Evolutionary conservation across 768 basidiomycete species (phyloP), one percentile per base, ranked within the genome.

Genomic region (Russula sp.): DNA sequence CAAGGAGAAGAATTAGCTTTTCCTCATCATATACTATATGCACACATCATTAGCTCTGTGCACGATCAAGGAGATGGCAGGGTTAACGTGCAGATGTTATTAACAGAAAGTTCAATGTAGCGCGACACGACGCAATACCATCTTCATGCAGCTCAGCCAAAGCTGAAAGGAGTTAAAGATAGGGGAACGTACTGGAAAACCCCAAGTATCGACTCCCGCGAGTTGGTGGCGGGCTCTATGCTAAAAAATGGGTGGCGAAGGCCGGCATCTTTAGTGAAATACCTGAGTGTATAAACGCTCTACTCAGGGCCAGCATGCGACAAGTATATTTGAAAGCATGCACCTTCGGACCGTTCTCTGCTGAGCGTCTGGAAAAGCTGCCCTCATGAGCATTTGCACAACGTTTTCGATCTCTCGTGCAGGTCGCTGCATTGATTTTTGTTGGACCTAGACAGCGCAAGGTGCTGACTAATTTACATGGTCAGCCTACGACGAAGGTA

Each of bases 181-280:
- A 2, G 30, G n/a, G 24, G 8, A n/a, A 71, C 80, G 34, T 62
- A 83, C 81, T 86, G 84, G 71, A 83, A 86, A 34, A 88, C 78
- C 11, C 78, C 83, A 3, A 87, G 75, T 30, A 88, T 75, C 22
- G 75, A 73, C 20, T 83, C 80, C 57, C 86, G 78, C 18, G 86
- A 86, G 59, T 78, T 77, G n/a, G 80, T 77, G 0, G 71, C 78
- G 5, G 80, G 73, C 3, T 70, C 59, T 16, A 88, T 80, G 48
- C 74, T 71, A 75, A 80, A 86, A 30, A 88, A 62, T 0, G 87
- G 84, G 71, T 88, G 85, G 46, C 77, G 79, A 71, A 88, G 84
- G 2, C 75, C 78, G 28, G 83, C 84, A 65, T 88, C 80, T 3
- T 75, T 72, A 5, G 79, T 76, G 73, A 83, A 83, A 69, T 84